phyloP scores from a whole-genome alignment of 208 protist genomes.

The Giardia duodenalis region DNA sequence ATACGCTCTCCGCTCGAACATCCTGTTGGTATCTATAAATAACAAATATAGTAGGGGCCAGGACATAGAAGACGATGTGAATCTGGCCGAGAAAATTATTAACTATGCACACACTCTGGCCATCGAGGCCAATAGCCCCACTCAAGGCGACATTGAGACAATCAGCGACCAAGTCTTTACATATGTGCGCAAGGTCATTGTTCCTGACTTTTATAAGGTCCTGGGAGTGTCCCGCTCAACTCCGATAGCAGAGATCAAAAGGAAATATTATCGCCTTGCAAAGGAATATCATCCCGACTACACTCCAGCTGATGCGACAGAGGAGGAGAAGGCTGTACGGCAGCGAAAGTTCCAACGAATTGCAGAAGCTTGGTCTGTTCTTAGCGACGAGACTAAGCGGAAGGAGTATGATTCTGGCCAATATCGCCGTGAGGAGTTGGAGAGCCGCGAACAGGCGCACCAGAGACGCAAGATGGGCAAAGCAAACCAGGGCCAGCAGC shows the following conservation, averaged over 20 bases:
- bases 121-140: background rate
- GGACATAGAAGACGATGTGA: background rate
- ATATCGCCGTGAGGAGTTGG: background rate
- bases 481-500: too few relatives aligned
- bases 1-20: background rate
- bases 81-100: background rate
- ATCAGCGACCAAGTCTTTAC: background rate
- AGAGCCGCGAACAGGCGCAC: background rate
- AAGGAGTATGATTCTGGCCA: background rate
- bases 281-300: background rate
- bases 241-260: background rate
- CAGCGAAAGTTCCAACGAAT: background rate
- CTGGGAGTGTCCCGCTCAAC: background rate
- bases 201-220: slow-evolving; percentile 9
- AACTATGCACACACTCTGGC: background rate
- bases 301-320: background rate
- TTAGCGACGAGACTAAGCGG: background rate
- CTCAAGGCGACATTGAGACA: background rate
- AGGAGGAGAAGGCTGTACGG: background rate
- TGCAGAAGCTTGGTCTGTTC: slow-evolving; percentile 21
- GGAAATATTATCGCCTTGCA: background rate
- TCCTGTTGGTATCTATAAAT: background rate
- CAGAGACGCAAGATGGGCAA: background rate
- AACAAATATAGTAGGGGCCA: background rate
- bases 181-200: background rate